Evolutionary conservation across 2,329 filamentous ascomycete species (phyloP).

Genomic region (Botrytis elliptica): DNA sequence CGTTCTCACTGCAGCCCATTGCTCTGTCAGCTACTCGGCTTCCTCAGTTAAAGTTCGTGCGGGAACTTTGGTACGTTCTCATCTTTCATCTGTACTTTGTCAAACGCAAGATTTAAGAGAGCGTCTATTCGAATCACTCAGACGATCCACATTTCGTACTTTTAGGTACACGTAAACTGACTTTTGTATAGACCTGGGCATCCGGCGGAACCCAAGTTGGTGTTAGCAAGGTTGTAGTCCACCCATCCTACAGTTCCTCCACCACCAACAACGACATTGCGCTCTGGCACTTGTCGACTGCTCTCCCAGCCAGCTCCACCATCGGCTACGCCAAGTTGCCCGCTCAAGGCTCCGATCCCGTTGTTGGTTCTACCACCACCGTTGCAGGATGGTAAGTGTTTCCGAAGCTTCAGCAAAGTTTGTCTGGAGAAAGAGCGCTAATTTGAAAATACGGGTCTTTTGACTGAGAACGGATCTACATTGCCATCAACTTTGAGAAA

Average conservation of each 20-base stretch:
- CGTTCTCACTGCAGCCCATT: conserved; percentile 33
- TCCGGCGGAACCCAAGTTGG: conserved; percentile 27
- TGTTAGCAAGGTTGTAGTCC: conserved; percentile 23
- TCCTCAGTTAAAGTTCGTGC: conserved; percentile 29
- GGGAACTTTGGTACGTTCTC: conserved; percentile 28
- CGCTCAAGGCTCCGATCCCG: conserved; percentile 28
- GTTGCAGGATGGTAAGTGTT: conserved; percentile 17
- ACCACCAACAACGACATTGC: conserved; percentile 27
- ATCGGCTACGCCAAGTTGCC: conserved; percentile 28
- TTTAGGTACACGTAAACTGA: neutral
- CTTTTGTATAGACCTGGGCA: conserved; percentile 23
- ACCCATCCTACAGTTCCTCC: conserved; percentile 26
- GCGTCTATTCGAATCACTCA: no score
- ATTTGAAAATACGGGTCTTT: conserved; percentile 2
- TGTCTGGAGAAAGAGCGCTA: neutral
- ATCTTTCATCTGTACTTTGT: neutral
- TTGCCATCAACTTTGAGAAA: conserved; percentile 26
- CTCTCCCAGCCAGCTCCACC: conserved; percentile 24
- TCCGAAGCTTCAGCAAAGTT: conserved; percentile 19
- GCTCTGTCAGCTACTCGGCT: conserved; percentile 23
- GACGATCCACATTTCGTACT: neutral
- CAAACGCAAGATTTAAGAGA: neutral
- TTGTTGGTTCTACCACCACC: conserved; percentile 21
- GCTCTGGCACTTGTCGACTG: conserved; percentile 27
- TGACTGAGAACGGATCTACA: conserved; percentile 20